phyloP scores from a whole-genome alignment of 108 stramenopile genomes.

The Skeletonema potamos region DNA sequence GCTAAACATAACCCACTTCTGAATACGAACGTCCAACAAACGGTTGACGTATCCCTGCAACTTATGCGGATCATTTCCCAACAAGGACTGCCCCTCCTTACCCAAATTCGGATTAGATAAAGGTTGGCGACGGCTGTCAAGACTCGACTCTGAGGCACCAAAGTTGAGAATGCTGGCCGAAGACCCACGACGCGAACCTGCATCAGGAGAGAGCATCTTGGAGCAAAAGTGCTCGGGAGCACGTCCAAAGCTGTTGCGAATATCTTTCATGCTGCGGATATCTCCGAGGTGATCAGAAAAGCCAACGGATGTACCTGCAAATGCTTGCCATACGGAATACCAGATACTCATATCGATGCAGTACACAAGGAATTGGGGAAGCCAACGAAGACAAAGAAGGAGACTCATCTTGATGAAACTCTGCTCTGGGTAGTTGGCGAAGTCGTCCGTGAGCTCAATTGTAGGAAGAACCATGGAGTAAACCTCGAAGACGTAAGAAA shows the following conservation, averaged over 20 bases:
- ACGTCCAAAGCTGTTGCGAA: conserved; percentile 84
- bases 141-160: conserved; percentile 34
- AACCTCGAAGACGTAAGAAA: conserved; percentile 94
- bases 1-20: conserved; percentile 97
- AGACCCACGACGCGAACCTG: conserved; percentile 84
- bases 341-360: conserved; percentile 96
- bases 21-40: conserved; percentile 91
- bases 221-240: conserved; percentile 89
- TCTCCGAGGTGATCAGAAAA: conserved; percentile 93
- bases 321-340: conserved; percentile 95
- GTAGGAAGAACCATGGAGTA: conserved; percentile 93
- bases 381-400: conserved; percentile 86
- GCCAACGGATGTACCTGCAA: conserved; percentile 92
- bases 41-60: conserved; percentile 88
- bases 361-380: conserved; percentile 95
- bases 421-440: conserved; percentile 90
- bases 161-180: conserved; percentile 73
- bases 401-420: conserved; percentile 82
- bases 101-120: conserved; percentile 43
- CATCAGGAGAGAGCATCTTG: conserved; percentile 90
- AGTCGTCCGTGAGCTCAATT: conserved; percentile 93
- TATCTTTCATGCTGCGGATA: conserved; percentile 84
- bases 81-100: conserved; percentile 66
- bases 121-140: conserved; percentile 36
- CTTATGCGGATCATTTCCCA: conserved; percentile 73